Evolutionary conservation across 495 filamentous ascomycete genomes (phyloP).

Genomic region (Aspergillus incahuasiensis): DNA sequence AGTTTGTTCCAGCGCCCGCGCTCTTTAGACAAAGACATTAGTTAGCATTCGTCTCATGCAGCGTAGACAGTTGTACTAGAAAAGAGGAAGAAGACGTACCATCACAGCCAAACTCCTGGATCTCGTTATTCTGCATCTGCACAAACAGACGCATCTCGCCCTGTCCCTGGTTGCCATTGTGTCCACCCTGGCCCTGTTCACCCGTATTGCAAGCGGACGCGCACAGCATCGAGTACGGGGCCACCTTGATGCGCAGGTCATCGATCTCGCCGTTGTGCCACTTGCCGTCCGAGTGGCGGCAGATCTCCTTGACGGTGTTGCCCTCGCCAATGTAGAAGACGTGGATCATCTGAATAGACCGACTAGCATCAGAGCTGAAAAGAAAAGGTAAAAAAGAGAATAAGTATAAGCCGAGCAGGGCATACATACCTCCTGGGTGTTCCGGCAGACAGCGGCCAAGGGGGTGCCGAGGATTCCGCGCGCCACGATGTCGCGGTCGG

Average conservation of each 20-base stretch:
- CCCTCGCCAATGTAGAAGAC: neutral
- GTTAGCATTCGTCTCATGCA: no score
- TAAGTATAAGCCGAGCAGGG: no score
- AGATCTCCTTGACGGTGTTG: neutral
- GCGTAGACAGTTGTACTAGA: no score
- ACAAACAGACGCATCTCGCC: neutral
- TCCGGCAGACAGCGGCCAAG: neutral
- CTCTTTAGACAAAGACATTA: no score
- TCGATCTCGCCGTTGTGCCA: no score
- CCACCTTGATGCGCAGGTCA: no score
- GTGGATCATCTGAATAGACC: neutral
- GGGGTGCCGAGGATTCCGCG: neutral
- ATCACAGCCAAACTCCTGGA: slow-evolving; percentile 3
- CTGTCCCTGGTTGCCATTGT: neutral
- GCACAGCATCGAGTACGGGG: no score
- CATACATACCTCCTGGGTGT: no score
- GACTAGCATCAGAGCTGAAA: neutral
- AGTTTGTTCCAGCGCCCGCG: neutral
- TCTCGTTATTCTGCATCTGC: neutral
- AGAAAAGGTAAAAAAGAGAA: no score
- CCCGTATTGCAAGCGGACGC: no score
- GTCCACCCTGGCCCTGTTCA: no score
- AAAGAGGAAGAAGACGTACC: neutral
- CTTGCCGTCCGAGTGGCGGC: no score
- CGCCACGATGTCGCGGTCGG: neutral